Evolutionary conservation across 345 rosid genomes (phyloP).

Genomic region (Salix arbutifolia): DNA sequence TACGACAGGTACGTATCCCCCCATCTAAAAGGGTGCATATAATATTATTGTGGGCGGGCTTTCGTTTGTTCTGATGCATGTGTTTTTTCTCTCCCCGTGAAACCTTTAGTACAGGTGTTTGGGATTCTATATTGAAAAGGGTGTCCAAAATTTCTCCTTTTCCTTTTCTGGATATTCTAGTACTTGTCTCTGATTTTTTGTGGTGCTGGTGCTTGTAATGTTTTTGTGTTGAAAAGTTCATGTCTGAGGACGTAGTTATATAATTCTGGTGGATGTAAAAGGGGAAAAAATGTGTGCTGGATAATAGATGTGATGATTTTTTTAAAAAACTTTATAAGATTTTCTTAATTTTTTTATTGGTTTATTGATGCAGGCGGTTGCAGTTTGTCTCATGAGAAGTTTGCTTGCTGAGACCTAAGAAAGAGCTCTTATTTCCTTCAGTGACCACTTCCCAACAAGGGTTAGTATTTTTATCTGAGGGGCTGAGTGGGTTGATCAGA

Average conservation of each 20-base stretch:
- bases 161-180: neutral
- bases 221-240: neutral
- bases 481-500: constrained; percentile 9
- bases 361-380: constrained; percentile 12
- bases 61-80: constrained; percentile 18
- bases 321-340: neutral
- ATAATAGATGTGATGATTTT: neutral
- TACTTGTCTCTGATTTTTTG: neutral
- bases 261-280: neutral
- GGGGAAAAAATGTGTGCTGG: neutral
- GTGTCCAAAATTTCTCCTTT: constrained; percentile 12
- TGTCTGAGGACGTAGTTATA: neutral
- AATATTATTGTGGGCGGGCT: neutral
- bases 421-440: constrained; percentile 12
- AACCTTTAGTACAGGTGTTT: constrained; percentile 11
- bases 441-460: constrained; percentile 21
- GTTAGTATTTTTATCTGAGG: constrained; percentile 12
- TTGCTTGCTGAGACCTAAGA: constrained; percentile 4
- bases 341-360: constrained; percentile 7
- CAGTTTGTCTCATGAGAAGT: constrained; percentile 11
- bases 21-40: neutral
- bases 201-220: constrained; percentile 18
- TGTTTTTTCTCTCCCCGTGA: constrained; percentile 11
- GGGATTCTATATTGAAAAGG: constrained; percentile 3
- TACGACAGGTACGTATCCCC: constrained; percentile 30